A percentile compares a stretch with the other conserved stretches of the same genome.
These are phyloP conservation scores for Westerdykella sp. DNA, from an alignment of 2,329 filamentous ascomycete species.

Conservation along the genomic window DNA sequence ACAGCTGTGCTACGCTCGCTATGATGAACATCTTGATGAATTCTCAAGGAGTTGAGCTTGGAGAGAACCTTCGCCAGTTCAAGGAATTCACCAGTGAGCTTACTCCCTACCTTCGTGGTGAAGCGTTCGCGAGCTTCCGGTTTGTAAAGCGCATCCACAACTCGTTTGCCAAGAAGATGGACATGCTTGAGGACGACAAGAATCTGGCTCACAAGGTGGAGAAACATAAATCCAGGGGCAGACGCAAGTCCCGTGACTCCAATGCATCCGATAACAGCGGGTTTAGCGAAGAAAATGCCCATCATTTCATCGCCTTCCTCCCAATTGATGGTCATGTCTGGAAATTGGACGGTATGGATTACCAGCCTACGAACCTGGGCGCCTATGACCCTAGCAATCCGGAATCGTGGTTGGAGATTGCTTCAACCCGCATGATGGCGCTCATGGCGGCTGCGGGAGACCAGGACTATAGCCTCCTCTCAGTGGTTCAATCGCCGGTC, in stretches of 20 bases:
- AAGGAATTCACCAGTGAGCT: conserved; percentile 64
- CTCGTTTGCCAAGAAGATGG: conserved; percentile 65
- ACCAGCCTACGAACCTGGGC: conserved; percentile 58
- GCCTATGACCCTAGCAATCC: conserved; percentile 28
- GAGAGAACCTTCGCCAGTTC: conserved; percentile 64
- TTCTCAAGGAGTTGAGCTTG: conserved; percentile 58
- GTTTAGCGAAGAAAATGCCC: conserved; percentile 55
- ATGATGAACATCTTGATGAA: conserved; percentile 94
- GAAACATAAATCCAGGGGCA: conserved; percentile 27
- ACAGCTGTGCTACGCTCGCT: conserved; percentile 88
- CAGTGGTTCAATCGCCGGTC: conserved; percentile 63
- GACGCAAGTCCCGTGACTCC: conserved; percentile 23
- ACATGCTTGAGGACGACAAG: conserved; percentile 62
- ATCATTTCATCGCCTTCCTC: conserved; percentile 87
- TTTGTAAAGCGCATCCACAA: conserved; percentile 82
- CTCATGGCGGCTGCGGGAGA: conserved; percentile 62
- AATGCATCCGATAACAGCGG: conserved; percentile 36
- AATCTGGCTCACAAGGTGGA: conserved; percentile 59
- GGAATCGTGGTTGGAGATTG: conserved; percentile 61
- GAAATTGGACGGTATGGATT: conserved; percentile 82
- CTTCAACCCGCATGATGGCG: conserved; percentile 57
- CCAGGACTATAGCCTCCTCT: conserved; percentile 71
- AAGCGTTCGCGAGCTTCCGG: conserved; percentile 65
- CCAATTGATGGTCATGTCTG: conserved; percentile 69
- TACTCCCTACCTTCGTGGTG: conserved; percentile 66